Evolutionary conservation across 192 early-diverging fungal genomes (phyloP).

Genomic region (Oehlia diaphana): DNA sequence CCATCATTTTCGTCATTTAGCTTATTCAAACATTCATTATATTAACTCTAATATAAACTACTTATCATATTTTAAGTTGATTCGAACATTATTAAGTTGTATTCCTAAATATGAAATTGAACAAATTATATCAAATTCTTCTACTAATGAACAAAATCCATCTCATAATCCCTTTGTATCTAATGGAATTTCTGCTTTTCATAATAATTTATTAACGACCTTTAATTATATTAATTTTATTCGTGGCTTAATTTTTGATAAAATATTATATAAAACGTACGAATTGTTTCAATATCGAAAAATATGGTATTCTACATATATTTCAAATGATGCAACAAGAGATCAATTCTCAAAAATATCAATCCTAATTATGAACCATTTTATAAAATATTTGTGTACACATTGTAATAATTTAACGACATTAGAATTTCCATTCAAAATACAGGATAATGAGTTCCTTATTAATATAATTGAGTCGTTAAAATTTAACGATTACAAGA

Average conservation of each 20-base stretch:
- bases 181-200: no score
- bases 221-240: no score
- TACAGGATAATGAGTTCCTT: not conserved
- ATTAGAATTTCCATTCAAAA: not conserved
- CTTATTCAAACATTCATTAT: no score
- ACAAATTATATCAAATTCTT: not conserved
- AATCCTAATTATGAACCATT: not conserved
- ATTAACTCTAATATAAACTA: no score
- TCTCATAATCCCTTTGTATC: no score
- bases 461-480: no score
- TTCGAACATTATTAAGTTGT: not conserved
- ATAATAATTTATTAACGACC: no score
- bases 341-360: not conserved
- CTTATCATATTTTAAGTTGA: not conserved
- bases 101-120: not conserved
- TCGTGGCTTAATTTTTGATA: no score
- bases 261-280: no score
- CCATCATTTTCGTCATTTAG: not conserved
- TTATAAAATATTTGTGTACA: not conserved
- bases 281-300: no score
- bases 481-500: no score
- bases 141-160: not conserved
- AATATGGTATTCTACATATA: not conserved
- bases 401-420: not conserved
- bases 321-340: not conserved